A percentile compares a stretch with the other conserved stretches of the same genome.
These are phyloP conservation scores for Dipodascus albidus DNA, from an alignment of 805 yeast genomes.

Conservation along the genomic window DNA sequence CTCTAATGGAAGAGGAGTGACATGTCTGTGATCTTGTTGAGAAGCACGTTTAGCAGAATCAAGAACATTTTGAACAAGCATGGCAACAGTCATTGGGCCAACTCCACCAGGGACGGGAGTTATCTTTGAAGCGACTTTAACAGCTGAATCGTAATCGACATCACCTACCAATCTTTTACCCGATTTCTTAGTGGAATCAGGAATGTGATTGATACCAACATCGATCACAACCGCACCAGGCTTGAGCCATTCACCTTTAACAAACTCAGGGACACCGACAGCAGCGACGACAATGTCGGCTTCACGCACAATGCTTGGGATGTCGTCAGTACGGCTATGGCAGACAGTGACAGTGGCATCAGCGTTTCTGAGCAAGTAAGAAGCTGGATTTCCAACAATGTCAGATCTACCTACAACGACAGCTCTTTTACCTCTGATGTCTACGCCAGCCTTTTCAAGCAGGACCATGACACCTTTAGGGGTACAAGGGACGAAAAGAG, in stretches of 20 bases:
- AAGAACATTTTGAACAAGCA: conserved; percentile 77
- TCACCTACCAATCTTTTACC: conserved; percentile 91
- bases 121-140: conserved; percentile 50
- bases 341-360: conserved; percentile 81
- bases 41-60: conserved; percentile 58
- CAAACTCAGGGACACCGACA: conserved; percentile 74
- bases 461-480: conserved; percentile 87
- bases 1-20: conserved; percentile 46
- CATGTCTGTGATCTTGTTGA: conserved; percentile 27
- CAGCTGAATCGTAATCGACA: conserved; percentile 68
- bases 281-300: conserved; percentile 93
- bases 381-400: conserved; percentile 91
- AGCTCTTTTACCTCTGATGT: conserved; percentile 67
- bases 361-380: conserved; percentile 63
- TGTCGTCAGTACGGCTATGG: conserved; percentile 60
- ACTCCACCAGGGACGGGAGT: conserved; percentile 99
- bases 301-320: conserved; percentile 42
- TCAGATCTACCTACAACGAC: conserved; percentile 94
- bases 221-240: conserved; percentile 78
- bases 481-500: conserved; percentile 84
- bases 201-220: conserved; percentile 87
- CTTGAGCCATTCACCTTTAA: conserved; percentile 83
- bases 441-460: conserved; percentile 56
- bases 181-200: conserved; percentile 60
- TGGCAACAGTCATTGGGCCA: conserved; percentile 98